Conservation (phyloP, 2,329 filamentous ascomycete species). For the Daldinia sp. region DNA sequence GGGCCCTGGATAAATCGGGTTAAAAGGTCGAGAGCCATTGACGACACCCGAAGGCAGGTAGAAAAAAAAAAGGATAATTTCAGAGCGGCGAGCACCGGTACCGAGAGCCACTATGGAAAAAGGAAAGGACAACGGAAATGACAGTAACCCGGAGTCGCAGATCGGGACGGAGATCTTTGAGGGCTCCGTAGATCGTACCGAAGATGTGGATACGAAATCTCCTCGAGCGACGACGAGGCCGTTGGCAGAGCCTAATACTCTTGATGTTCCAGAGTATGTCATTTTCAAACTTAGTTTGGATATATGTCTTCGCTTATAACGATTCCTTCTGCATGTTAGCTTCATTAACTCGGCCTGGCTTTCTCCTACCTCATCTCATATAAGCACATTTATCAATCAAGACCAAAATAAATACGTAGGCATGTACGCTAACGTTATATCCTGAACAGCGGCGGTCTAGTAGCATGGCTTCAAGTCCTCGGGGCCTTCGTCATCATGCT, state of each 20-base stretch:
- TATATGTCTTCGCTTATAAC: not conserved
- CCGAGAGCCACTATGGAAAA: constrained; percentile 20
- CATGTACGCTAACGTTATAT: constrained; percentile 3
- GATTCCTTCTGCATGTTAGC: not conserved
- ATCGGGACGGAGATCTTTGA: constrained; percentile 21
- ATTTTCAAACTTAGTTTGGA: not conserved
- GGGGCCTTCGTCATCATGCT: constrained; percentile 55
- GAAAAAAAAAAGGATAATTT: not conserved
- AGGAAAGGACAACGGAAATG: constrained; percentile 20
- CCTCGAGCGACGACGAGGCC: constrained; percentile 1
- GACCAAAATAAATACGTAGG: not conserved
- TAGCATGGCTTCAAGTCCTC: constrained; percentile 57
- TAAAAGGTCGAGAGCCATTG: not conserved
- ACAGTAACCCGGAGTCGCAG: constrained; percentile 17
- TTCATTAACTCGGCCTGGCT: not conserved
- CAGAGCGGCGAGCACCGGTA: not conserved
- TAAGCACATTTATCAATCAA: not conserved
- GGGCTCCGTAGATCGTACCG: constrained; percentile 20
- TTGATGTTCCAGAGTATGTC: constrained; percentile 35
- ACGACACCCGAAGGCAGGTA: not conserved
- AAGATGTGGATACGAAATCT: constrained; percentile 18
- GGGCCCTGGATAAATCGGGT: not conserved
- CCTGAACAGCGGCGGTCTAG: constrained; percentile 49
- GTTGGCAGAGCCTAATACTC: constrained; percentile 3
- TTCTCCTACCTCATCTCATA: not conserved